phyloP scores from a whole-genome alignment of 2,329 filamentous ascomycete genomes.

The Cercospora zeae-maydis region DNA sequence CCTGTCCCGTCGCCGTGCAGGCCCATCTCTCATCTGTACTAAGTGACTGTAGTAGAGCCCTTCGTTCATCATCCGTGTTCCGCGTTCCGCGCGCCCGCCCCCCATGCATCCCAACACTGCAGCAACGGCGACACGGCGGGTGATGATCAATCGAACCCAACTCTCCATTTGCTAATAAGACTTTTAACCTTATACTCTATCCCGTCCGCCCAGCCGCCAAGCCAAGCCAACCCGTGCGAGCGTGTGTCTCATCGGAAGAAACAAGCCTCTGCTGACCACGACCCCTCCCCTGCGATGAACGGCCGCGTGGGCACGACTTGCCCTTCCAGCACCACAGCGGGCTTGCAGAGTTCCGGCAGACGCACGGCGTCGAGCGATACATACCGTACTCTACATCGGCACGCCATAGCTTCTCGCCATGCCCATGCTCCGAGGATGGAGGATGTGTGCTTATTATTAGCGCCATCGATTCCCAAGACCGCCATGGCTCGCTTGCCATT shows the following conservation, averaged over 20 bases:
- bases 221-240: too few relatives aligned
- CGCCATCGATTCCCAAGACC: conserved; percentile 11
- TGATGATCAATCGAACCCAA: conserved; percentile 7
- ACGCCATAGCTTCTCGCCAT: background rate
- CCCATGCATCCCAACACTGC: too few relatives aligned
- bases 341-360: background rate
- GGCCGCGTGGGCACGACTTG: background rate
- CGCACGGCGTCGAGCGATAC: background rate
- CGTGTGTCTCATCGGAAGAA: background rate
- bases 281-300: background rate
- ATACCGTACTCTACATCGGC: too few relatives aligned
- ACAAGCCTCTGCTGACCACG: background rate
- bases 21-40: too few relatives aligned
- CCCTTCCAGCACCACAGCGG: background rate
- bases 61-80: too few relatives aligned
- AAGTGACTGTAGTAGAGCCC: too few relatives aligned
- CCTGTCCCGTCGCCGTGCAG: background rate
- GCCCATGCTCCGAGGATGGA: too few relatives aligned
- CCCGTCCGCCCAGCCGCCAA: background rate
- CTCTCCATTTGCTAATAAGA: conserved; percentile 1
- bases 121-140: background rate
- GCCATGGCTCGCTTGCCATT: conserved; percentile 12
- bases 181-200: conserved; percentile 13
- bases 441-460: background rate
- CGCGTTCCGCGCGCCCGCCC: background rate